Evolutionary conservation across 306 rosid genomes (phyloP), one percentile per base, ranked within the genome.

Genomic region (Neltuma alba): DNA sequence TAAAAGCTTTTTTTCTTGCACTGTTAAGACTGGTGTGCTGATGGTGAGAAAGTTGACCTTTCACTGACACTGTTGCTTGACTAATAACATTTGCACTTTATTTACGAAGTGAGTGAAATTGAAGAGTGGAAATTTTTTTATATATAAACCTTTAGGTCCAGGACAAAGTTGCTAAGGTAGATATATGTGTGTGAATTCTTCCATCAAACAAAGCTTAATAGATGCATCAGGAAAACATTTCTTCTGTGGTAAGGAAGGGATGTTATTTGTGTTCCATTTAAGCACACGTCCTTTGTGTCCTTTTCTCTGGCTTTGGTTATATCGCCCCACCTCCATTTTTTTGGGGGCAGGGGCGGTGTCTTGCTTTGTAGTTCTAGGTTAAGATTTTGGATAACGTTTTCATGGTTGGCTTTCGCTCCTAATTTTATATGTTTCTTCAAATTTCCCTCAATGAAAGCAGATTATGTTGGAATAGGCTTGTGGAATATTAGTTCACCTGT

Each of bases 1-100:
- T 95, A 83, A 62, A 76, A 34, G 45, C 41, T 36, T 34, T 16
- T 31, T 31, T 16, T 34, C 7, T n/a, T 62, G 37, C 5, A 16
- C 31, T 50, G 40, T 60, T 57, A 2, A 54, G 7, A 67, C 23
- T 67, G 72, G 34, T 44, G 37, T 69, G 57, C 74, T 68, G 70
- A 33, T 76, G 52, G 36, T 79, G 74, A 38, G 68, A 75, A 79
- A 60, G n/a, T 69, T 82, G 69, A 75, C 47, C 57, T 45, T 76
- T 83, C 21, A 31, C 55, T 82, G 76, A 76, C 12, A 44, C 42
- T 64, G 74, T 42, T 71, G 48, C 70, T 67, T 67, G 61, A 61
- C 12, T 66, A 40, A 70, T 58, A 48, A 71, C 77, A 18, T 70
- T 79, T 7, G 44, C 67, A n/a, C 80, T 63, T 45, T 55, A 82